Evolutionary conservation across 2,329 filamentous ascomycete species (phyloP).

Genomic region (Dichotomopilus funicola): DNA sequence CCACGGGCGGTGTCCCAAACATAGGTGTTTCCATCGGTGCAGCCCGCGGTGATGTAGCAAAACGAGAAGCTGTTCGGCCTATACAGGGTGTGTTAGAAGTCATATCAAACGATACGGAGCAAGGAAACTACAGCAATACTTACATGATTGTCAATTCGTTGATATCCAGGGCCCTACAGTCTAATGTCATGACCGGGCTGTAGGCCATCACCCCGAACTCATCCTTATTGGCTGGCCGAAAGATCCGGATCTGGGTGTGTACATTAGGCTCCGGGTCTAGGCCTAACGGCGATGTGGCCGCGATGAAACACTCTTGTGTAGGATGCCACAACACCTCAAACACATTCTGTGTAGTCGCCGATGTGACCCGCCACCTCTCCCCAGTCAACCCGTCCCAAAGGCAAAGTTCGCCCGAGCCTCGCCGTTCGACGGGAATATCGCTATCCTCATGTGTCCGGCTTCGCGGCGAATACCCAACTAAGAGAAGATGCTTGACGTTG

Average conservation of each 20-base stretch:
- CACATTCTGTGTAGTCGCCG: slow-evolving; percentile 51
- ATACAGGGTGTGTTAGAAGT: slow-evolving; percentile 20
- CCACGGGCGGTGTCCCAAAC: slow-evolving; percentile 55
- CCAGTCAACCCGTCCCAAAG: slow-evolving; percentile 48
- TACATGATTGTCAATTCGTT: slow-evolving; percentile 54
- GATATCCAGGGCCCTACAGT: slow-evolving; percentile 54
- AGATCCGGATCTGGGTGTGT: slow-evolving; percentile 53
- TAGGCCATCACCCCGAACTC: slow-evolving; percentile 33
- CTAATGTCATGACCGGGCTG: slow-evolving; percentile 46
- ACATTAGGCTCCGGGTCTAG: slow-evolving; percentile 39
- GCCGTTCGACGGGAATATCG: slow-evolving; percentile 52
- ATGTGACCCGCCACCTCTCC: slow-evolving; percentile 41
- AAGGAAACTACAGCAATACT: slow-evolving; percentile 7
- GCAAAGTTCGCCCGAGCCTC: slow-evolving; percentile 53
- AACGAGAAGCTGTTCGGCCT: slow-evolving; percentile 45
- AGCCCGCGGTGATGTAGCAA: slow-evolving; percentile 53
- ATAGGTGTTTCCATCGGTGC: slow-evolving; percentile 56
- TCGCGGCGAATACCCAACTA: slow-evolving; percentile 58
- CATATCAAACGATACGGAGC: not conserved
- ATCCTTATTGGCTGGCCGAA: slow-evolving; percentile 29
- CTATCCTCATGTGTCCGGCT: slow-evolving; percentile 45
- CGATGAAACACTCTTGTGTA: slow-evolving; percentile 44
- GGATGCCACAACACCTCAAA: slow-evolving; percentile 62
- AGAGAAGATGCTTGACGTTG: slow-evolving; percentile 43
- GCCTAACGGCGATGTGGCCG: slow-evolving; percentile 49